Conservation (phyloP, 169 alveolate genomes). For the Cardiosporidium cionae region DNA sequence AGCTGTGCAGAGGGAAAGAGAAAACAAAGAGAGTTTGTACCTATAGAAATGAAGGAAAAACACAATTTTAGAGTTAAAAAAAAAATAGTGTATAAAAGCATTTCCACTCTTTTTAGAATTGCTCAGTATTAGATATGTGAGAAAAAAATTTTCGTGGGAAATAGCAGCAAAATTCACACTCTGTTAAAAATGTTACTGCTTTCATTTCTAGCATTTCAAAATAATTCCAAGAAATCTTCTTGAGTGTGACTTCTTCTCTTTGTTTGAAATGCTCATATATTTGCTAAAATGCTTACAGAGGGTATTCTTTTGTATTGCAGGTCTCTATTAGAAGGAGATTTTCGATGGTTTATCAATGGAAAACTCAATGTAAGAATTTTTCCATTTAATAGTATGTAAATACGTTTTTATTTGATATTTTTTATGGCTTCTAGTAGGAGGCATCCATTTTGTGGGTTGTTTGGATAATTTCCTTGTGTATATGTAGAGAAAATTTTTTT, state of each 20-base stretch:
- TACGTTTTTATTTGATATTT: not conserved
- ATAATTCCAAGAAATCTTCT: not conserved
- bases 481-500: not conserved
- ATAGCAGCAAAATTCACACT: not conserved
- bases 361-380: constrained; percentile 61
- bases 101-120: too few relatives aligned
- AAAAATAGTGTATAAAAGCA: too few relatives aligned
- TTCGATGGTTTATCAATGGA: constrained; percentile 78
- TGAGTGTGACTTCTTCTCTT: not conserved
- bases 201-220: not conserved
- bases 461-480: not conserved
- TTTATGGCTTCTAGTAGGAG: not conserved
- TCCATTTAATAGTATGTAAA: not conserved
- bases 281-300: constrained; percentile 35
- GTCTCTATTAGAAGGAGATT: constrained; percentile 48
- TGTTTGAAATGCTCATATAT: constrained; percentile 19
- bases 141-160: not conserved
- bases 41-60: too few relatives aligned
- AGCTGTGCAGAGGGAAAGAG: too few relatives aligned
- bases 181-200: not conserved
- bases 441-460: not conserved
- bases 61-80: too few relatives aligned
- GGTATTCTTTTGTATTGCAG: constrained; percentile 44
- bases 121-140: too few relatives aligned
- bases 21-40: too few relatives aligned